Conservation (phyloP, 2,329 filamentous ascomycete species). For the Teratosphaeria gauchensis region DNA sequence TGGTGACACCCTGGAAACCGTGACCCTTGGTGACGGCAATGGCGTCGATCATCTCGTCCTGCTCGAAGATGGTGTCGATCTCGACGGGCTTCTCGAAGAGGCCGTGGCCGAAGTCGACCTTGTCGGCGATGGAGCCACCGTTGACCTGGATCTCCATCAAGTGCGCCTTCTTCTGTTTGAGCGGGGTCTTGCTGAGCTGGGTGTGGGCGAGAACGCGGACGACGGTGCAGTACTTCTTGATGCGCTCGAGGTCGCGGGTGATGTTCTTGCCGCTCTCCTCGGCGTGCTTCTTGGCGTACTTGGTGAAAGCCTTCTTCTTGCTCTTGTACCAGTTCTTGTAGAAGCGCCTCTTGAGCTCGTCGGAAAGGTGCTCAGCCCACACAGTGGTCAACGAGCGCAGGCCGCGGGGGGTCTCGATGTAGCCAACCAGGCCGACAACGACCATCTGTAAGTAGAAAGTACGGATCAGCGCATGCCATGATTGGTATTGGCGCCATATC, state of each 20-base stretch:
- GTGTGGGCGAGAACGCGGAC: slow-evolving; percentile 99
- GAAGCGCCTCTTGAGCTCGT: slow-evolving; percentile 99
- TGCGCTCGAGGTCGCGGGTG: slow-evolving; percentile 96
- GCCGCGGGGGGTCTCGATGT: slow-evolving; percentile 99
- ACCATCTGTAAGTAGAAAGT: slow-evolving; percentile 64
- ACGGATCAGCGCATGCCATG: slow-evolving; percentile 48
- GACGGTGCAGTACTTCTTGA: slow-evolving; percentile 99
- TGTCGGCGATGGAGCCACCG: slow-evolving; percentile 89
- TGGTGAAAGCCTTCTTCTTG: slow-evolving; percentile 99
- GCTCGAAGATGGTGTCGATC: slow-evolving; percentile 91
- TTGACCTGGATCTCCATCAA: slow-evolving; percentile 99
- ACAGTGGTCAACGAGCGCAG: slow-evolving; percentile 98
- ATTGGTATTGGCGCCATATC: slow-evolving; percentile 45
- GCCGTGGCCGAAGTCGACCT: slow-evolving; percentile 89
- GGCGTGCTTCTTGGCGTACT: slow-evolving; percentile 99
- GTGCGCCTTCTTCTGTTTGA: slow-evolving; percentile 99
- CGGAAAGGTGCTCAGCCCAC: slow-evolving; percentile 98
- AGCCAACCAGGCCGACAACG: slow-evolving; percentile 98
- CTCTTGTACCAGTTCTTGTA: slow-evolving; percentile 99
- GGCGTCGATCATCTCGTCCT: slow-evolving; percentile 98
- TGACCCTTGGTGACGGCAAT: slow-evolving; percentile 99
- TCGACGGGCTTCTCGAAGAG: slow-evolving; percentile 99
- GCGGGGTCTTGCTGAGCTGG: slow-evolving; percentile 96
- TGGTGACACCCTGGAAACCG: slow-evolving; percentile 94
- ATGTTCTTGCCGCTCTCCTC: slow-evolving; percentile 83